Evolutionary conservation across 1,139 yeast genomes (phyloP).

Genomic region (Geotrichum klebahnii): DNA sequence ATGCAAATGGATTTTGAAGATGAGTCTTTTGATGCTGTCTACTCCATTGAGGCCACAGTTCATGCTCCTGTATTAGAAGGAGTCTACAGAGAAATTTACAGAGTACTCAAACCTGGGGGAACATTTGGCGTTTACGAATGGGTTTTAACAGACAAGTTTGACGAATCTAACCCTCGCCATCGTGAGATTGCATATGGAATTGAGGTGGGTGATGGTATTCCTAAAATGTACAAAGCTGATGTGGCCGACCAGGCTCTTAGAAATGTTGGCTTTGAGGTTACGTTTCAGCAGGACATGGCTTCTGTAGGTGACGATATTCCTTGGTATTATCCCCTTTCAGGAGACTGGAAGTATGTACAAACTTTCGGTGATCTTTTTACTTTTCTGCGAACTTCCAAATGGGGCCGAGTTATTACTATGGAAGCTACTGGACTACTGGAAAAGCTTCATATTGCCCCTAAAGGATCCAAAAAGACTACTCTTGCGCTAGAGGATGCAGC

Average conservation of each 20-base stretch:
- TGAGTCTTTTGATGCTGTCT: slow-evolving; percentile 88
- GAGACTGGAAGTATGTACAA: slow-evolving; percentile 87
- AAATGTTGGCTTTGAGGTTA: slow-evolving; percentile 82
- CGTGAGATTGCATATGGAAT: slow-evolving; percentile 95
- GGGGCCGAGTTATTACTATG: slow-evolving; percentile 86
- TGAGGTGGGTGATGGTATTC: slow-evolving; percentile 97
- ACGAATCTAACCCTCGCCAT: slow-evolving; percentile 81
- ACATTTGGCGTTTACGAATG: slow-evolving; percentile 96
- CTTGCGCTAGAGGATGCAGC: slow-evolving; percentile 96
- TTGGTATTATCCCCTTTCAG: slow-evolving; percentile 96
- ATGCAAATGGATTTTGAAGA: slow-evolving; percentile 98
- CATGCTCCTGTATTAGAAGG: slow-evolving; percentile 97
- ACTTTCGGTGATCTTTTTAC: slow-evolving; percentile 73
- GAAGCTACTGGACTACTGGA: slow-evolving; percentile 77
- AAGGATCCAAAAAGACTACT: slow-evolving; percentile 88
- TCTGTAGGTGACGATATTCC: slow-evolving; percentile 80
- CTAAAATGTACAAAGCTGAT: slow-evolving; percentile 83
- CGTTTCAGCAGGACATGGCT: slow-evolving; percentile 76
- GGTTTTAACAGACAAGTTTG: slow-evolving; percentile 96
- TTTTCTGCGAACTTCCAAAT: slow-evolving; percentile 77
- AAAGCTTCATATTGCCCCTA: slow-evolving; percentile 82
- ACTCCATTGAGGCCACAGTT: slow-evolving; percentile 97
- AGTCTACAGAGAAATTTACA: slow-evolving; percentile 90
- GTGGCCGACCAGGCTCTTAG: slow-evolving; percentile 86
- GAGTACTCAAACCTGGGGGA: slow-evolving; percentile 97